Evolutionary conservation across 495 filamentous ascomycete species (phyloP).

Genomic region (Friedmanniomyces endolithicus): DNA sequence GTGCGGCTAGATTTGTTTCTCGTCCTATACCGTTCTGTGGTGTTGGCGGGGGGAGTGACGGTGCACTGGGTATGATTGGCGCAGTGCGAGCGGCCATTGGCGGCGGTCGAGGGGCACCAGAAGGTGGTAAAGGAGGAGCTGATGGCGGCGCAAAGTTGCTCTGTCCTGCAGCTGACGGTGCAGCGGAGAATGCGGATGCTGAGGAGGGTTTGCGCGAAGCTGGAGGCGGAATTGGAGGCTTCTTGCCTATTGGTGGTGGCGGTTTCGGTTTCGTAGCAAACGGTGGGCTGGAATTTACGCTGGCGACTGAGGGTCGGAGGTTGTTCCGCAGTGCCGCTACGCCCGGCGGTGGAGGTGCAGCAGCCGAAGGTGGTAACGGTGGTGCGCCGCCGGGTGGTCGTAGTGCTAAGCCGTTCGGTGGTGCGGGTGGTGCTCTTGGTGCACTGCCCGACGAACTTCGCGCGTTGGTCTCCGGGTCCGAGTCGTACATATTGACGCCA

Average conservation of each 20-base stretch:
- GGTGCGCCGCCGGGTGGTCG: constrained; percentile 46
- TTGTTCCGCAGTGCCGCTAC: constrained; percentile 27
- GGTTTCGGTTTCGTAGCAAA: constrained; percentile 23
- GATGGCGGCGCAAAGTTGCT: constrained; percentile 9
- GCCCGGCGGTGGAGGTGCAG: constrained; percentile 35
- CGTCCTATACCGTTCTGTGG: constrained; percentile 11
- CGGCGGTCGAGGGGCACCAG: constrained; percentile 38
- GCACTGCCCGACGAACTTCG: constrained; percentile 2
- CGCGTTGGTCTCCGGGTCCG: constrained; percentile 54
- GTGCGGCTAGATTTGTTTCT: constrained; percentile 25
- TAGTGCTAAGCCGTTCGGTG: constrained; percentile 47
- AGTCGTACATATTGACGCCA: constrained; percentile 78
- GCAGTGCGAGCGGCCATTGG: constrained; percentile 32
- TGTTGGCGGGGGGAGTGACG: constrained; percentile 19
- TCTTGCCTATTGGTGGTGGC: constrained; percentile 35
- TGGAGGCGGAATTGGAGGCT: constrained; percentile 33
- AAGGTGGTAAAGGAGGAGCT: constrained; percentile 30
- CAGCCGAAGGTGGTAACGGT: constrained; percentile 56
- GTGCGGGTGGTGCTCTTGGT: constrained; percentile 19
- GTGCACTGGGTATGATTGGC: constrained; percentile 46
- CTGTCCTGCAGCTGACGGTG: constrained; percentile 4
- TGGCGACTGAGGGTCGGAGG: constrained; percentile 26
- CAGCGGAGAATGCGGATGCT: constrained; percentile 2
- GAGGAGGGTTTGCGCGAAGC: constrained; percentile 50
- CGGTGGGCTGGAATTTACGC: constrained; percentile 4